Percentiles rank a stretch among this genome's conserved stretches.
Conservation (phyloP, 192 early-diverging fungal species). For the Radiomyces spectabilis region DNA sequence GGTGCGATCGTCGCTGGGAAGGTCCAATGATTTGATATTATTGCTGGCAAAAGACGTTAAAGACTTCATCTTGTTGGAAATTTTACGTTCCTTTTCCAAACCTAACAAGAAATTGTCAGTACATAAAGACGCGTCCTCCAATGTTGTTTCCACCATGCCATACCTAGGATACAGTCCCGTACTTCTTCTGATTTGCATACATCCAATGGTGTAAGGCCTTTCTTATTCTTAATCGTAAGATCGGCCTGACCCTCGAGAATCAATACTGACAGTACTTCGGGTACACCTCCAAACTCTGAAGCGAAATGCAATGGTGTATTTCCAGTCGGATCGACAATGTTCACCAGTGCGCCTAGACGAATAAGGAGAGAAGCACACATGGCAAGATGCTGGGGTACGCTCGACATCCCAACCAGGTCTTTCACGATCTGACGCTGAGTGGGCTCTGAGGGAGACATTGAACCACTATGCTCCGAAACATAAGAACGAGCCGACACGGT, state of each 20-base stretch:
- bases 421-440: not conserved
- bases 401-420: not conserved
- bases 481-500: not conserved
- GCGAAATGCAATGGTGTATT: slow-evolving; percentile 49
- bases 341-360: slow-evolving; percentile 35
- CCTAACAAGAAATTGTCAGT: not conserved
- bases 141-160: not conserved
- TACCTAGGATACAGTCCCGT: slow-evolving; percentile 25
- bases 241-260: slow-evolving; percentile 36
- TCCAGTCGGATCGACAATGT: slow-evolving; percentile 35
- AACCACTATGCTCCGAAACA: not conserved
- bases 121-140: not conserved
- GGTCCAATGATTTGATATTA: slow-evolving; percentile 18
- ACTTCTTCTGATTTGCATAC: slow-evolving; percentile 38
- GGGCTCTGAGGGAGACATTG: not conserved
- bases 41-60: slow-evolving; percentile 2
- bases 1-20: slow-evolving; percentile 10
- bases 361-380: slow-evolving; percentile 39
- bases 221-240: slow-evolving; percentile 35
- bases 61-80: not conserved
- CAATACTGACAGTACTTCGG: slow-evolving; percentile 38
- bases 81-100: slow-evolving; percentile 16
- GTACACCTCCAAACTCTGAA: slow-evolving; percentile 39
- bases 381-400: slow-evolving; percentile 26
- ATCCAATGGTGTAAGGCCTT: slow-evolving; percentile 35